Conservation (phyloP, 768 basidiomycete genomes). For the Exidia glandulosa region DNA sequence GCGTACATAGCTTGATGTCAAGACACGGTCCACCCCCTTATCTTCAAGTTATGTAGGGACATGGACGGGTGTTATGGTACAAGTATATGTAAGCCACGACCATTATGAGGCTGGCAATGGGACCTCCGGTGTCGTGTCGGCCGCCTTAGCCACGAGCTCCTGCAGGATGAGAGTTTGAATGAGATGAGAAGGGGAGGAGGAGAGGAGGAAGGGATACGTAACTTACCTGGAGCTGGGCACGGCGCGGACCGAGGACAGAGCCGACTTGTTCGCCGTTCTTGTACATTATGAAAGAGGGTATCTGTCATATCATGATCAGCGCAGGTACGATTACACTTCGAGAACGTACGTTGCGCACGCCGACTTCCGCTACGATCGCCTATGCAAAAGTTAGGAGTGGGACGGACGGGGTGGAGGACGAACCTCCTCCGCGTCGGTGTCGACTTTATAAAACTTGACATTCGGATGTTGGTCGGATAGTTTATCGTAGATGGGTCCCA, state of each 20-base stretch:
- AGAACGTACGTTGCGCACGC: conserved; percentile 47
- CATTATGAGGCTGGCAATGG: too few relatives aligned
- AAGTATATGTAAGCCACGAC: too few relatives aligned
- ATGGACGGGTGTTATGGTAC: too few relatives aligned
- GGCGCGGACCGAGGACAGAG: neutral
- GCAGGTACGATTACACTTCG: neutral
- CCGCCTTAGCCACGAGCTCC: neutral
- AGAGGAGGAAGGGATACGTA: neutral
- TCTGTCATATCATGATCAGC: conserved; percentile 18
- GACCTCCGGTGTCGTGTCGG: neutral
- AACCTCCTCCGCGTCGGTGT: conserved; percentile 48
- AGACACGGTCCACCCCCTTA: too few relatives aligned
- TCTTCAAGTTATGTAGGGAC: too few relatives aligned
- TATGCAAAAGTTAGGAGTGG: conserved; percentile 14
- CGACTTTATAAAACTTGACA: conserved; percentile 60
- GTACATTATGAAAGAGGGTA: conserved; percentile 33
- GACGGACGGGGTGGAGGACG: conserved; percentile 10
- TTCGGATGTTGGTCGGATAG: conserved; percentile 26
- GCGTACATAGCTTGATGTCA: too few relatives aligned
- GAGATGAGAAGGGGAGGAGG: neutral
- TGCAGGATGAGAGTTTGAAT: too few relatives aligned
- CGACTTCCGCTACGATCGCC: conserved; percentile 33
- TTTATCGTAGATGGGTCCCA: conserved; percentile 57
- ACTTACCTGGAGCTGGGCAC: neutral
- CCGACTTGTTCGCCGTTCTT: conserved; percentile 24